These are phyloP conservation scores for Zalaria sp. DNA, from an alignment of 2,329 filamentous ascomycete species.

Conservation along the genomic window DNA sequence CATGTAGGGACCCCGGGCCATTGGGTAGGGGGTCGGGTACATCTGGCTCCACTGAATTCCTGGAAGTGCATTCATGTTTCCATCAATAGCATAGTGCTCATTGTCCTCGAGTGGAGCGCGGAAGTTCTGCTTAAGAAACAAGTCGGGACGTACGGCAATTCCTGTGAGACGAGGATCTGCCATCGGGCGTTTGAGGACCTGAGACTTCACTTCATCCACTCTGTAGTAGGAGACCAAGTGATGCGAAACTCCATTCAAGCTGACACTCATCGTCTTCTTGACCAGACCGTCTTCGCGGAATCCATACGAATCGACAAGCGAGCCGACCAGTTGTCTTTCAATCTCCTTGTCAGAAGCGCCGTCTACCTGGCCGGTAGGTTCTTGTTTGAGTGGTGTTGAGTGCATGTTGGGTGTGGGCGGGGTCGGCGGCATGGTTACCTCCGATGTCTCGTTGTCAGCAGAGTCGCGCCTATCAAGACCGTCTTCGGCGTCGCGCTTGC, in stretches of 20 bases:
- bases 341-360: conserved; percentile 26
- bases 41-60: conserved; percentile 18
- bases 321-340: conserved; percentile 58
- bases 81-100: conserved; percentile 21
- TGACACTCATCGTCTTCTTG: conserved; percentile 86
- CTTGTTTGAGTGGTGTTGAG: conserved; percentile 15
- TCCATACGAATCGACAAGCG: conserved; percentile 75
- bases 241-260: conserved; percentile 58
- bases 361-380: conserved; percentile 7
- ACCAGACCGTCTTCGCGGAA: conserved; percentile 74
- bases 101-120: conserved; percentile 22
- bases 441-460: conserved; percentile 14
- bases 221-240: conserved; percentile 85
- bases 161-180: conserved; percentile 31
- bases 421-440: conserved; percentile 16
- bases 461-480: conserved; percentile 31
- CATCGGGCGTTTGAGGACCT: conserved; percentile 44
- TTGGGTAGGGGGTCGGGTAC: background rate
- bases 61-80: conserved; percentile 18
- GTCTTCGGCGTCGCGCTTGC: conserved; percentile 39
- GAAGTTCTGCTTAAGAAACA: conserved; percentile 25
- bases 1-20: too few relatives aligned
- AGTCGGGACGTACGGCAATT: conserved; percentile 20
- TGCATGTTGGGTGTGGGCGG: conserved; percentile 17
- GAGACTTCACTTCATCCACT: conserved; percentile 58